Conservation (phyloP, 2,329 filamentous ascomycete genomes). For the Fusarium oxysporum region DNA sequence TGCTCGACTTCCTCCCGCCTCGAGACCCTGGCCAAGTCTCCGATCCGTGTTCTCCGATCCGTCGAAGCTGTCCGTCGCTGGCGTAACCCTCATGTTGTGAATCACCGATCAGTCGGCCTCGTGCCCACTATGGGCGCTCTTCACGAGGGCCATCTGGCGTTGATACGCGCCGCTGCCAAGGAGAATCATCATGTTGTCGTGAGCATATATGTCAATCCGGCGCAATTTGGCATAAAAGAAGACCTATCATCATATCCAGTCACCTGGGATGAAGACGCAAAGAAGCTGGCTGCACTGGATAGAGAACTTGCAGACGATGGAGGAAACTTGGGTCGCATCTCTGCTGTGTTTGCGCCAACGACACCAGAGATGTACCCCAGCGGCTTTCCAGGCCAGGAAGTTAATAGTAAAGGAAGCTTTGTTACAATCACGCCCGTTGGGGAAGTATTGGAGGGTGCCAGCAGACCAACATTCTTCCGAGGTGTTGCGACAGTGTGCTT, state of each 20-base stretch:
- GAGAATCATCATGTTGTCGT: slow-evolving; percentile 91
- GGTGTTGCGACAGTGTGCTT: slow-evolving; percentile 97
- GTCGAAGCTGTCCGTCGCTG: slow-evolving; percentile 77
- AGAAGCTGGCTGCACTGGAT: slow-evolving; percentile 75
- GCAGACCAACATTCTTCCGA: slow-evolving; percentile 92
- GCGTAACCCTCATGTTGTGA: slow-evolving; percentile 72
- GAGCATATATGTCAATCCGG: slow-evolving; percentile 95
- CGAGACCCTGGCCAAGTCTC: slow-evolving; percentile 66
- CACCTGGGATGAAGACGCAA: slow-evolving; percentile 84
- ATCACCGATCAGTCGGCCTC: slow-evolving; percentile 81
- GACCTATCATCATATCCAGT: slow-evolving; percentile 90
- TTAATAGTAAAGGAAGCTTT: slow-evolving; percentile 85
- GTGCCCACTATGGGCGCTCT: slow-evolving; percentile 98
- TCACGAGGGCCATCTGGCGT: slow-evolving; percentile 88
- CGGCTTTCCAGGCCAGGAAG: slow-evolving; percentile 76
- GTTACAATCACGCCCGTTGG: slow-evolving; percentile 90
- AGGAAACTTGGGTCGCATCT: slow-evolving; percentile 73
- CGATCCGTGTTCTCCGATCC: slow-evolving; percentile 80
- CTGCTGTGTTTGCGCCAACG: slow-evolving; percentile 87
- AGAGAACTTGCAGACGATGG: slow-evolving; percentile 74
- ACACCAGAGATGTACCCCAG: slow-evolving; percentile 90
- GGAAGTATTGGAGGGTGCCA: slow-evolving; percentile 83
- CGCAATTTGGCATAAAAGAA: slow-evolving; percentile 91
- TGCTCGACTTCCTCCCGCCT: slow-evolving; percentile 39
- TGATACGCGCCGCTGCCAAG: slow-evolving; percentile 84